Evolutionary conservation across 345 rosid genomes (phyloP), one percentile per base, ranked within the genome.

Genomic region (Lepidium didymum): DNA sequence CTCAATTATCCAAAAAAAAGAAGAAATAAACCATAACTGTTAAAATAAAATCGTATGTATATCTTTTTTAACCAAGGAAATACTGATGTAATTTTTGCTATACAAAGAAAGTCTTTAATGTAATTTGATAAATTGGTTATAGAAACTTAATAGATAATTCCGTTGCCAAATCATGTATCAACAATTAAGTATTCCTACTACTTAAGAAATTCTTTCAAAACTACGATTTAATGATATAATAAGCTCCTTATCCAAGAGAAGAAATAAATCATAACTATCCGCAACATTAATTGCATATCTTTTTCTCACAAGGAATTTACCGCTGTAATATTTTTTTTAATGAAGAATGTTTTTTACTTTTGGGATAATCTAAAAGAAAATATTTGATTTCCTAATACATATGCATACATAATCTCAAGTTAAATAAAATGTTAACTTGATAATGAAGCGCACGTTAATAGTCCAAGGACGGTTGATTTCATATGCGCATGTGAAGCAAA

Each of bases 401-500:
- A 14, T 14, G 16, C 16, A 7, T 9, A 43, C 4, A 14, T 3
- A 43, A n/a, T 27, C 9, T 27, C 6, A 19, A 41, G 2, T 4
- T 43, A 23, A 49, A 58, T 4, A 16, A 4, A n/a, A 19, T 50
- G 61, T 27, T 77, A 34, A 62, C 79, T 80, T 81, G 68, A 62
- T 68, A 67, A 69, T 15, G 68, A 82, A 79, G 86, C 43, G 81
- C 81, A 80, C 81, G 83, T 78, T 74, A 76, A 38, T 63, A 49
- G 64, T 36, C 35, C 4, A 45, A n/a, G 82, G 73, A 73, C 83
- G 86, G 70, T 68, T 58, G 36, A 11, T 56, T 46, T 73, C 72
- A 65, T 74, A 67, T 67, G 73, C 62, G 84, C 87, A 85, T 78
- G 86, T 86, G 85, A 78, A 70, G 61, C 59, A 56, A 29, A 29